Evolutionary conservation across 257 asterid species (phyloP).

Genomic region (Handroanthus guayacan): DNA sequence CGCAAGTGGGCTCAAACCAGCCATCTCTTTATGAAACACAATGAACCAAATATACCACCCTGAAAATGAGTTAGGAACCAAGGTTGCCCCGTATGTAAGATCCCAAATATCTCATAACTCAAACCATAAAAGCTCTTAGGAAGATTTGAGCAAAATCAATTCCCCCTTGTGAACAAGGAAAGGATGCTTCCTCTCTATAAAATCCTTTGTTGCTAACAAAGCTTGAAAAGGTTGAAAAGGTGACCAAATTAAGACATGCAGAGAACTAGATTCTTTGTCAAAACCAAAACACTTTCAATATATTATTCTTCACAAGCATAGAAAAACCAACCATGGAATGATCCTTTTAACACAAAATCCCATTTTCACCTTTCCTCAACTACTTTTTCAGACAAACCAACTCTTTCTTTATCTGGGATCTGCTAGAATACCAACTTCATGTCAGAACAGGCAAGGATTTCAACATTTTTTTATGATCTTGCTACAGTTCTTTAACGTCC

Average conservation of each 20-base stretch:
- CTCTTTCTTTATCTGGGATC: background rate
- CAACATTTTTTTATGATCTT: background rate
- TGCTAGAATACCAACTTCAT: conserved; percentile 11
- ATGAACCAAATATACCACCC: background rate
- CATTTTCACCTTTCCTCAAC: background rate
- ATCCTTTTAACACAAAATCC: background rate
- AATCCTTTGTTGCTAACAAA: conserved; percentile 7
- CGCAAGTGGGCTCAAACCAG: too few relatives aligned
- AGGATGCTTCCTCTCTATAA: conserved; percentile 24
- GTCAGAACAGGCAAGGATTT: conserved; percentile 35
- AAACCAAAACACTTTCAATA: conserved; percentile 21
- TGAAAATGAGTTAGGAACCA: background rate
- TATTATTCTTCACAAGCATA: conserved; percentile 4
- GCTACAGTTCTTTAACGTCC: background rate
- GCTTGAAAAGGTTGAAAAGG: conserved; percentile 8
- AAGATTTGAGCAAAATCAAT: background rate
- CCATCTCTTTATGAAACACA: too few relatives aligned
- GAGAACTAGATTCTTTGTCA: conserved; percentile 29
- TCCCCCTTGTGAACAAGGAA: conserved; percentile 1
- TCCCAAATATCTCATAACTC: background rate
- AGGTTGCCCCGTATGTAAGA: background rate
- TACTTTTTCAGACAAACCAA: conserved; percentile 1
- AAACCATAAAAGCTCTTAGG: background rate
- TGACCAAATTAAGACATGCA: conserved; percentile 19
- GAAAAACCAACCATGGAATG: background rate